These are phyloP conservation scores for Avena atlantica DNA, from an alignment of 176 grass and related monocot species.

Conservation along the genomic window DNA sequence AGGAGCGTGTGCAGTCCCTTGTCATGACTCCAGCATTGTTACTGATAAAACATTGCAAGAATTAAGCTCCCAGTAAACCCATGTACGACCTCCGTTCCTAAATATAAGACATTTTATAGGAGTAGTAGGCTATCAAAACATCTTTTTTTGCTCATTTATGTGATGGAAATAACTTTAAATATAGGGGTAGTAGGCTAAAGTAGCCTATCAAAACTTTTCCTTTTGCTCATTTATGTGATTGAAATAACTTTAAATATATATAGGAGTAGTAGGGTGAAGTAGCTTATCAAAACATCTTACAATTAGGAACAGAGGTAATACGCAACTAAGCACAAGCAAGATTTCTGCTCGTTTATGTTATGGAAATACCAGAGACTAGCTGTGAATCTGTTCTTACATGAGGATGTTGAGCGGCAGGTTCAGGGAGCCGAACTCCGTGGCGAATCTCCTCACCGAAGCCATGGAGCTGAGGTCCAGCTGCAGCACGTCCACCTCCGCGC, in stretches of 20 bases:
- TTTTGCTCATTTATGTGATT: no score
- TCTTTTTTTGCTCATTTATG: no score
- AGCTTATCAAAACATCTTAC: no score
- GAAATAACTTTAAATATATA: no score
- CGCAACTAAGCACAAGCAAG: background rate
- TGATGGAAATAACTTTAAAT: no score
- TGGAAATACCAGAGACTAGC: background rate
- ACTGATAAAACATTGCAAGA: slow-evolving; percentile 18
- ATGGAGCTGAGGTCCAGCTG: slow-evolving; percentile 81
- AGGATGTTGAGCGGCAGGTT: slow-evolving; percentile 68
- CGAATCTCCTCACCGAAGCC: slow-evolving; percentile 61
- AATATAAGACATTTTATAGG: no score
- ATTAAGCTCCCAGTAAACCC: background rate
- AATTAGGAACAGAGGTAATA: no score
- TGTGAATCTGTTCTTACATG: slow-evolving; percentile 45
- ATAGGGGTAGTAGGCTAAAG: no score
- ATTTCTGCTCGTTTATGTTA: background rate
- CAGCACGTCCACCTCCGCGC: slow-evolving; percentile 57
- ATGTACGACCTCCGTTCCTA: no score
- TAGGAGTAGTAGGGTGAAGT: no score
- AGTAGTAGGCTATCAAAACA: no score
- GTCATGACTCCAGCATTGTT: slow-evolving; percentile 54
- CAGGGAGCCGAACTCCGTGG: slow-evolving; percentile 49
- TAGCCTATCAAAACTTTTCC: no score
- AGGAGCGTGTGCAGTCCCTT: slow-evolving; percentile 20